Percentiles rank a stretch among this genome's conserved stretches.
phyloP scores from a whole-genome alignment of 2,329 filamentous ascomycete genomes.

The Drechslerella coelobrocha region DNA sequence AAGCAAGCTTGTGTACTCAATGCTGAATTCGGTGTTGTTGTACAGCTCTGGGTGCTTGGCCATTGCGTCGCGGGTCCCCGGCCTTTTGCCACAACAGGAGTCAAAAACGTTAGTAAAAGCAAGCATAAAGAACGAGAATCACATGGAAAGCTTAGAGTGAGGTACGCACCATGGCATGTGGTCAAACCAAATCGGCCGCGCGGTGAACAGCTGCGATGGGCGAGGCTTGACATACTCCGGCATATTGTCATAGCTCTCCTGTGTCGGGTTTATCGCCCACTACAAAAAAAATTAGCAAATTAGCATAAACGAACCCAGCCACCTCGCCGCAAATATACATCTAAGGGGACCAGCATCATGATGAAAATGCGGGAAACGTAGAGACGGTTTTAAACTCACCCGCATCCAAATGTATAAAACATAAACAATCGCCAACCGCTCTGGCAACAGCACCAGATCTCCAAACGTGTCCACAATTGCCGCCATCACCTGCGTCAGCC shows the following conservation, averaged over 20 bases:
- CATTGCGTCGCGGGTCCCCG: constrained; percentile 32
- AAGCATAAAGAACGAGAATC: constrained; percentile 74
- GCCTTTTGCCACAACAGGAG: constrained; percentile 16
- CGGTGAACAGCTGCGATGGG: constrained; percentile 69
- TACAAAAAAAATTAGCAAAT: constrained; percentile 57
- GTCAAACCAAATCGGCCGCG: constrained; percentile 83
- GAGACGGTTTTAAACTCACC: constrained; percentile 12
- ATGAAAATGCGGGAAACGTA: no score
- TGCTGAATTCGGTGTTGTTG: constrained; percentile 80
- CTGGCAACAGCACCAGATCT: constrained; percentile 76
- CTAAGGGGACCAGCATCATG: no score
- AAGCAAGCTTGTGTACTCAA: constrained; percentile 78
- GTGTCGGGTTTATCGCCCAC: constrained; percentile 81
- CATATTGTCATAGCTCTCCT: constrained; percentile 78
- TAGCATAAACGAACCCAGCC: not conserved
- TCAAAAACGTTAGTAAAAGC: constrained; percentile 58
- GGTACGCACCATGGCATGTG: constrained; percentile 70
- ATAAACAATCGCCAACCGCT: constrained; percentile 81
- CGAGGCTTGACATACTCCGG: constrained; percentile 75
- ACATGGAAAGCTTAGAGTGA: constrained; percentile 55
- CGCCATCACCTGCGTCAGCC: constrained; percentile 81
- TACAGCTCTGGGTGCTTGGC: constrained; percentile 61
- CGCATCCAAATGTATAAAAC: constrained; percentile 82
- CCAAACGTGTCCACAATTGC: constrained; percentile 86
- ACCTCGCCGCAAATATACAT: not conserved